A percentile compares a stretch with the other conserved stretches of the same genome.
Conservation (phyloP, 495 filamentous ascomycete species). For the Neurospora sp. region DNA sequence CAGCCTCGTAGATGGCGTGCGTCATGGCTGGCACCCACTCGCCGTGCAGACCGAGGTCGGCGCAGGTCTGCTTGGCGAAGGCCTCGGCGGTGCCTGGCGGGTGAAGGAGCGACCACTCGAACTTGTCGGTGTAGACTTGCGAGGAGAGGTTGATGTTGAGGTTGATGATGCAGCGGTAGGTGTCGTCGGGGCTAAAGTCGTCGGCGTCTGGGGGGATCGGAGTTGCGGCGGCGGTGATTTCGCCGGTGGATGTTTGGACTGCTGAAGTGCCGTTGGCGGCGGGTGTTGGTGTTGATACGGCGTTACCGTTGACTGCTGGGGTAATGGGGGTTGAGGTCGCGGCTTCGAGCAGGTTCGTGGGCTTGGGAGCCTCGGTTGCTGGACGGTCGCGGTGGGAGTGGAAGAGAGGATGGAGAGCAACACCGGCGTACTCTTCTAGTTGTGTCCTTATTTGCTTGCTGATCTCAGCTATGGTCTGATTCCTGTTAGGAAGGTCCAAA, state of each 20-base stretch:
- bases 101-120: constrained; percentile 95
- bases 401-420: constrained; percentile 87
- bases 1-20: constrained; percentile 95
- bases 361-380: constrained; percentile 34
- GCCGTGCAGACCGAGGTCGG: constrained; percentile 76
- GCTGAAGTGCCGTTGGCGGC: constrained; percentile 5
- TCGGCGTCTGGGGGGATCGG: constrained; percentile 13
- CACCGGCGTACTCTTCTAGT: constrained; percentile 90
- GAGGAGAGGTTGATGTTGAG: constrained; percentile 90
- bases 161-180: constrained; percentile 80
- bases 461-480: constrained; percentile 60
- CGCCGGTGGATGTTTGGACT: constrained; percentile 14
- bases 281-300: constrained; percentile 19
- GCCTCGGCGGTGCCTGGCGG: constrained; percentile 83
- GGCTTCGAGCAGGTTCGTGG: constrained; percentile 9
- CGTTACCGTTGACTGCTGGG: constrained; percentile 23
- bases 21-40: constrained; percentile 94
- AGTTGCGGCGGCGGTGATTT: constrained; percentile 19
- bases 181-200: constrained; percentile 67
- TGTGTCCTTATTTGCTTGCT: constrained; percentile 90
- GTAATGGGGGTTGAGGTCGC: constrained; percentile 35
- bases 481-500: constrained; percentile 74
- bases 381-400: constrained; percentile 43
- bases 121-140: constrained; percentile 89
- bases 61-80: constrained; percentile 85